A percentile compares a stretch with the other conserved stretches of the same genome.
phyloP scores from a whole-genome alignment of 2,329 filamentous ascomycete genomes.

The Paraphaeosphaeria sporulosa region DNA sequence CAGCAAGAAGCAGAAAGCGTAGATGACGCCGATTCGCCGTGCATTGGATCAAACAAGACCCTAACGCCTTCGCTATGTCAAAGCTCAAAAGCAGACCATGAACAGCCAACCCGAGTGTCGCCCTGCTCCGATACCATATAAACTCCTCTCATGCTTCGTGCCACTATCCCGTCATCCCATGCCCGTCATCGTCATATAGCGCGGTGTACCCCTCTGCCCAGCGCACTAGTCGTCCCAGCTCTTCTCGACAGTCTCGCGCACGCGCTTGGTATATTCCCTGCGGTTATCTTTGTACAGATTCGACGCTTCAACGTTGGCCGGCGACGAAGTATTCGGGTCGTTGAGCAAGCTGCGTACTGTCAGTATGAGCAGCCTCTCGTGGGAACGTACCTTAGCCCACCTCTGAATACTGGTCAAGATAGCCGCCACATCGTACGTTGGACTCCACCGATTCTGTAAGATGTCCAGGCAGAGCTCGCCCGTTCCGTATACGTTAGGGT shows the following conservation, averaged over 20 bases:
- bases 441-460: slow-evolving; percentile 96
- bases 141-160: slow-evolving; percentile 27
- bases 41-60: slow-evolving; percentile 21
- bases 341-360: slow-evolving; percentile 77
- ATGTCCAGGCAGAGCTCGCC: slow-evolving; percentile 97
- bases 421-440: slow-evolving; percentile 96
- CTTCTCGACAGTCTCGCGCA: slow-evolving; percentile 97
- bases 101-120: slow-evolving; percentile 21
- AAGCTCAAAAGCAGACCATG: slow-evolving; percentile 19
- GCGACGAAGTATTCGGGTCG: slow-evolving; percentile 97
- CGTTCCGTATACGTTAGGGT: slow-evolving; percentile 97
- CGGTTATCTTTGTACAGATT: slow-evolving; percentile 99
- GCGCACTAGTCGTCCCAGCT: slow-evolving; percentile 88
- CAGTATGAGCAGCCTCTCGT: slow-evolving; percentile 17
- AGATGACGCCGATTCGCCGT: slow-evolving; percentile 17
- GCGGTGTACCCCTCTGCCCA: slow-evolving; percentile 19
- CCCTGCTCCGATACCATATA: slow-evolving; percentile 18
- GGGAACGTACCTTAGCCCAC: slow-evolving; percentile 55
- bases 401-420: slow-evolving; percentile 98
- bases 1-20: background rate
- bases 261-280: slow-evolving; percentile 93
- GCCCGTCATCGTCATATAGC: slow-evolving; percentile 3
- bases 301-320: slow-evolving; percentile 96
- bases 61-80: slow-evolving; percentile 36
- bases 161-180: slow-evolving; percentile 4